Evolutionary conservation across 768 basidiomycete species (phyloP).

Genomic region (Suillus placidus): DNA sequence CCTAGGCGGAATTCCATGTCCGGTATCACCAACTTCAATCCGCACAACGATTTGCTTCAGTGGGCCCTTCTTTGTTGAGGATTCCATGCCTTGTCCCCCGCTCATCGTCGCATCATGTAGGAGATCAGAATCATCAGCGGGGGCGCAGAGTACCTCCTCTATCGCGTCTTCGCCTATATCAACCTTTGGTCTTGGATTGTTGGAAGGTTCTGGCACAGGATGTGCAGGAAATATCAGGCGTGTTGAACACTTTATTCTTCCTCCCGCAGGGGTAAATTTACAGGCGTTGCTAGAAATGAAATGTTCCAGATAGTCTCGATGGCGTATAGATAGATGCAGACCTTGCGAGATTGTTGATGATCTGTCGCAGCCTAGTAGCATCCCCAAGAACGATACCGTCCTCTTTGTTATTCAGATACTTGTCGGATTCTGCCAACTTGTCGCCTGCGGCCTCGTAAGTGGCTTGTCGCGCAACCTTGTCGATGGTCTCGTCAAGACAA

Average conservation of each 20-base stretch:
- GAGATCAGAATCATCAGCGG: conserved; percentile 39
- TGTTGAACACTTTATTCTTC: conserved; percentile 68
- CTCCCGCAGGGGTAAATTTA: conserved; percentile 76
- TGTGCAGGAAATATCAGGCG: conserved; percentile 48
- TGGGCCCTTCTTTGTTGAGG: conserved; percentile 19
- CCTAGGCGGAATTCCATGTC: conserved; percentile 58
- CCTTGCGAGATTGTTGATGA: conserved; percentile 86
- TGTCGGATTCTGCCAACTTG: conserved; percentile 19
- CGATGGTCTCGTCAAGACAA: conserved; percentile 68
- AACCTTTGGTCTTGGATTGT: conserved; percentile 5
- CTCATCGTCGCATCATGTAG: neutral
- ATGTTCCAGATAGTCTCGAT: conserved; percentile 3
- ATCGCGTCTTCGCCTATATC: conserved; percentile 18
- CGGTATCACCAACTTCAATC: conserved; percentile 82
- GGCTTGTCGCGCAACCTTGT: conserved; percentile 62
- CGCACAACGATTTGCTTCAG: conserved; percentile 76
- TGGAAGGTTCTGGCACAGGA: conserved; percentile 17
- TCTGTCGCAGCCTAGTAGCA: conserved; percentile 78
- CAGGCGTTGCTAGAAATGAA: conserved; percentile 62
- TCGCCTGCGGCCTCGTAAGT: conserved; percentile 64
- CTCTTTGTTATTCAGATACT: conserved; percentile 31
- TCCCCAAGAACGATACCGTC: conserved; percentile 82
- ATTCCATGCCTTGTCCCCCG: neutral
- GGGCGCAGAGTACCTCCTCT: conserved; percentile 28
- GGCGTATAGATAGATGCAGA: conserved; percentile 12